A percentile compares a stretch with the other conserved stretches of the same genome.
Evolutionary conservation across 768 basidiomycete species (phyloP).

Genomic region (Termitomyces sp.): DNA sequence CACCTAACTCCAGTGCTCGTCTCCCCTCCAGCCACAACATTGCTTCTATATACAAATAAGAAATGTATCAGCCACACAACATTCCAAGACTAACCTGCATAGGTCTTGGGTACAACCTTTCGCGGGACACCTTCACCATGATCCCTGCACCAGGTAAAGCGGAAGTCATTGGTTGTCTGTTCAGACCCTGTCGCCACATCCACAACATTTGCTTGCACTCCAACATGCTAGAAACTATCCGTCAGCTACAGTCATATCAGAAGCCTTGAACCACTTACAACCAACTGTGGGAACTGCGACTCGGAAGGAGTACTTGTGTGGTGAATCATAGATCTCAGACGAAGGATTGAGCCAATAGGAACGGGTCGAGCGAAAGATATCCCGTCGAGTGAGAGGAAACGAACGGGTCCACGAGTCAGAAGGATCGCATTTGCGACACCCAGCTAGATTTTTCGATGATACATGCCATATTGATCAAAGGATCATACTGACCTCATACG

Average conservation of each 20-base stretch:
- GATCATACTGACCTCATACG: slow-evolving; percentile 51
- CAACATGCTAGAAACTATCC: slow-evolving; percentile 48
- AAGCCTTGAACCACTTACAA: slow-evolving; percentile 38
- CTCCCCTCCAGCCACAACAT: slow-evolving; percentile 84
- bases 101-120: slow-evolving; percentile 63
- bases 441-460: slow-evolving; percentile 34
- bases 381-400: slow-evolving; percentile 74
- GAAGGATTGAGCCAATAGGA: slow-evolving; percentile 78
- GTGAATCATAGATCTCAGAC: slow-evolving; percentile 64
- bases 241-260: neutral
- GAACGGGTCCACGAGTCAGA: slow-evolving; percentile 61
- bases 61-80: neutral
- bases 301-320: slow-evolving; percentile 39
- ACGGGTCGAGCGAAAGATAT: slow-evolving; percentile 80
- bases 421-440: slow-evolving; percentile 68
- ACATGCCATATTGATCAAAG: neutral
- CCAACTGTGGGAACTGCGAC: slow-evolving; percentile 44
- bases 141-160: slow-evolving; percentile 65
- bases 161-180: slow-evolving; percentile 69
- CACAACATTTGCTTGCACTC: slow-evolving; percentile 68
- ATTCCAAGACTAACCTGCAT: slow-evolving; percentile 45
- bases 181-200: slow-evolving; percentile 61
- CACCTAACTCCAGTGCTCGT: slow-evolving; percentile 65
- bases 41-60: slow-evolving; percentile 46
- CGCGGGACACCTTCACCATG: slow-evolving; percentile 29